phyloP scores from a whole-genome alignment of 208 protist species.

The Acanthamoeba castellanii region DNA sequence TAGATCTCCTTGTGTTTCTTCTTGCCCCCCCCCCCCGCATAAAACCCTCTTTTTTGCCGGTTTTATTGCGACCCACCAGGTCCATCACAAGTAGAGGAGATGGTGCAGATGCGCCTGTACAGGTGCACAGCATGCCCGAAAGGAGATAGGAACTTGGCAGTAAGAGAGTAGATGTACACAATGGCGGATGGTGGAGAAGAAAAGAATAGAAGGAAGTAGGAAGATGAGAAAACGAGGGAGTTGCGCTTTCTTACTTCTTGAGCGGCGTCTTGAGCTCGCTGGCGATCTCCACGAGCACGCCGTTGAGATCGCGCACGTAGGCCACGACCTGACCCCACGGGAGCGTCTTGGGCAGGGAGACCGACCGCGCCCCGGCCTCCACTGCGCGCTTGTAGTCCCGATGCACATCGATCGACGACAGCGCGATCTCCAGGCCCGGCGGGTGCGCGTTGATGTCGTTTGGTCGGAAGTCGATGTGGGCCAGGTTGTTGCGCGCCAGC shows the following conservation, averaged over 20 bases:
- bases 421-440: conserved; percentile 31
- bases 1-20: neutral
- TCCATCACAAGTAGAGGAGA: too few species aligned
- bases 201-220: too few species aligned
- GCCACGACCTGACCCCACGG: conserved; percentile 48
- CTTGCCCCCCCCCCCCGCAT: too few species aligned
- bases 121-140: too few species aligned
- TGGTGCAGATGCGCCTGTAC: too few species aligned
- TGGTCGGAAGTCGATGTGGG: conserved; percentile 23
- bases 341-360: conserved; percentile 11
- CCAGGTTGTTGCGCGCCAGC: conserved; percentile 11
- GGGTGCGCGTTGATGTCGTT: conserved; percentile 23
- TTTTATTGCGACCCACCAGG: too few species aligned
- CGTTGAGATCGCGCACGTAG: conserved; percentile 45
- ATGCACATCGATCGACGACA: conserved; percentile 16
- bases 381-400: conserved; percentile 43
- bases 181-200: too few species aligned
- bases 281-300: conserved; percentile 49
- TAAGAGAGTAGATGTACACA: too few species aligned
- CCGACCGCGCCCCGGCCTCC: conserved; percentile 2
- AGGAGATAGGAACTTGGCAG: too few species aligned
- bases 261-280: conserved; percentile 24
- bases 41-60: too few species aligned
- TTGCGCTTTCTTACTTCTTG: neutral
- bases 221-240: too few species aligned